These are phyloP conservation scores for Aureobasidium sp. DNA, from an alignment of 2,329 filamentous ascomycete species.

Conservation along the genomic window DNA sequence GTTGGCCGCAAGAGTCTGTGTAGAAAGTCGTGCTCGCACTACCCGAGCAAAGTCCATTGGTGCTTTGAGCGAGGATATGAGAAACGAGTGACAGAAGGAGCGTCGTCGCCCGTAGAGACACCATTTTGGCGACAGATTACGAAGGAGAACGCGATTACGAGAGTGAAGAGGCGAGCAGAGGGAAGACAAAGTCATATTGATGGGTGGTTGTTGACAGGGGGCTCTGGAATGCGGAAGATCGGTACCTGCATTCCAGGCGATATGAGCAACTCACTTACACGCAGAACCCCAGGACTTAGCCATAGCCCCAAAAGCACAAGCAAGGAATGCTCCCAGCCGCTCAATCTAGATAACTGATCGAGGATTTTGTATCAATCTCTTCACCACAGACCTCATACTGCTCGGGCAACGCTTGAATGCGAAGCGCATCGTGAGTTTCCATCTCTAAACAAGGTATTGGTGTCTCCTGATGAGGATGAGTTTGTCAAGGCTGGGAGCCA, in stretches of 20 bases:
- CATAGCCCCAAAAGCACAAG: background rate
- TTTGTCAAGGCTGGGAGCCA: background rate
- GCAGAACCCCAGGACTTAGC: background rate
- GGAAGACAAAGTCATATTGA: background rate
- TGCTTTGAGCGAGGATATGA: background rate
- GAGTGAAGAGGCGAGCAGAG: background rate
- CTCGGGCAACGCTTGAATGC: too few species aligned
- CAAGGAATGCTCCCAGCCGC: background rate
- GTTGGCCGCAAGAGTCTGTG: slow-evolving; percentile 11
- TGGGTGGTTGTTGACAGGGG: background rate
- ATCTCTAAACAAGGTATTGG: too few species aligned
- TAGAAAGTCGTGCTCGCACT: background rate
- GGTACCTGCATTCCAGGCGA: slow-evolving; percentile 3
- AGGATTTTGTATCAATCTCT: background rate
- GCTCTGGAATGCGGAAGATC: background rate
- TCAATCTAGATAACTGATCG: background rate
- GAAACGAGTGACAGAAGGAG: background rate
- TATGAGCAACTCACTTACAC: background rate
- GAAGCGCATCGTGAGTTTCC: too few species aligned
- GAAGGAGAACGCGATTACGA: background rate
- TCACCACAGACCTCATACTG: too few species aligned
- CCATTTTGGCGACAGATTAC: background rate
- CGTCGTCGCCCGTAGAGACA: slow-evolving; percentile 2
- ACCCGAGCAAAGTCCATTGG: background rate
- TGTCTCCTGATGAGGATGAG: background rate